These are phyloP conservation scores for Termitomyces sp. DNA, from an alignment of 768 basidiomycete species.

Conservation along the genomic window DNA sequence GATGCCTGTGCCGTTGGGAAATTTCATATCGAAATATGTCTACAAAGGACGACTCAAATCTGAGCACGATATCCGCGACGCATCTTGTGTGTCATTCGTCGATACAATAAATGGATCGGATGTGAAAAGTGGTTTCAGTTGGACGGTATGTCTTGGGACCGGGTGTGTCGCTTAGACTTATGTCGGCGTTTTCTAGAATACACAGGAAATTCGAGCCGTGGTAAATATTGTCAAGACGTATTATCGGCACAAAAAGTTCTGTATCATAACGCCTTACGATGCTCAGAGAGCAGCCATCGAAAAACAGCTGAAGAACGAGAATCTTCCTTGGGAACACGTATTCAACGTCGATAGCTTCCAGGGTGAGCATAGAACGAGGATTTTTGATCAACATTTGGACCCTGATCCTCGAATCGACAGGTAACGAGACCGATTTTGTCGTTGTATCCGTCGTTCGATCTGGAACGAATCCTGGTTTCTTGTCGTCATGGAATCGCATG, in stretches of 20 bases:
- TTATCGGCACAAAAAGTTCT: conserved; percentile 30
- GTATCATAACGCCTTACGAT: conserved; percentile 51
- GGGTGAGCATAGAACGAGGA: conserved; percentile 23
- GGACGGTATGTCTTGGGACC: conserved; percentile 27
- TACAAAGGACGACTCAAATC: conserved; percentile 36
- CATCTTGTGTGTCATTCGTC: conserved; percentile 37
- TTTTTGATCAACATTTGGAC: neutral
- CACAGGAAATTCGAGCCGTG: conserved; percentile 31
- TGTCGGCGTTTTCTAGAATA: conserved; percentile 26
- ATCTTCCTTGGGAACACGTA: conserved; percentile 34
- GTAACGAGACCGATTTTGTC: conserved; percentile 47
- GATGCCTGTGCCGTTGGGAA: conserved; percentile 42
- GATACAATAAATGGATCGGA: conserved; percentile 35
- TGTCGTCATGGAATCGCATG: conserved; percentile 35
- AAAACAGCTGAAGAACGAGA: conserved; percentile 23
- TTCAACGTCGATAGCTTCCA: conserved; percentile 55
- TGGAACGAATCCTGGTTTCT: conserved; percentile 33
- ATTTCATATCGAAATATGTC: conserved; percentile 41
- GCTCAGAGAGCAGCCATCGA: conserved; percentile 42
- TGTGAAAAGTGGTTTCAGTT: conserved; percentile 31
- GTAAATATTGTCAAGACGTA: conserved; percentile 36
- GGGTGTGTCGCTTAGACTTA: neutral
- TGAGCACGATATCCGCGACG: conserved; percentile 24
- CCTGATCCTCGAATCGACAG: conserved; percentile 18
- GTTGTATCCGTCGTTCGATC: conserved; percentile 49